Base-by-base conservation (phyloP, 805 yeast species). In the Nakazawaea pomicola region DNA sequence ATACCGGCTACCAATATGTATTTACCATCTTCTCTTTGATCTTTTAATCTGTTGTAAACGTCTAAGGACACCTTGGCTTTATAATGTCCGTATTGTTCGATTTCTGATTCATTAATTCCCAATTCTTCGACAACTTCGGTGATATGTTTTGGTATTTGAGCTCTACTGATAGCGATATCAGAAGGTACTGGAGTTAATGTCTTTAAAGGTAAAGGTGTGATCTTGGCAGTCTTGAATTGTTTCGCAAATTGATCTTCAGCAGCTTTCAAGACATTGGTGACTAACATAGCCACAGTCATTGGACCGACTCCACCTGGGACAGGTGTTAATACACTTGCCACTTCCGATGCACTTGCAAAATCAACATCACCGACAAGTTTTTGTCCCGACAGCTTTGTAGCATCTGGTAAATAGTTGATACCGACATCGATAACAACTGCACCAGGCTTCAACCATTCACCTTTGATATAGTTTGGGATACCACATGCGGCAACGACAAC, bases 301-400 rank as follows among this genome's bases (percentile, higher is more conserved):
- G 99, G 99, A 30, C 99, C 99, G 48, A 91, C 98, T 53, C 98
- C 98, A 58, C 98, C 98, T 24, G 99, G 99, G 42, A 91, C 99
- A 14, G 99, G 99, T 5, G 98, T 90, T 48, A 93, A 75, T 52
- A 72, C 76, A 10, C 80, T 65, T 3, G 90, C 93, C 40, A 70
- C 72, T 38, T 67, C 59, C 43, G 70, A 62, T 41, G 87, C 90
- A 23, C 79, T 66, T 41, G 69, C 83, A 55, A 71, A 91, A 54
- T 90, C 96, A 33, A 88, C 96, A 60, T 91, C 99, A 48, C 99
- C 99, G n/a, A 87, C 95, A 58, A 91, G 68, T 57, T 80, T 78
- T 55, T 71, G 76, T 17, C 97, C 97, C 18, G 84, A 78, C 57
- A 83, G 83, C 53, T 78, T 82, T 23, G 79, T 58, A 9, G 76